Base-by-base conservation (phyloP, 495 filamentous ascomycete genomes). In the Diplogelasinospora grovesii region DNA sequence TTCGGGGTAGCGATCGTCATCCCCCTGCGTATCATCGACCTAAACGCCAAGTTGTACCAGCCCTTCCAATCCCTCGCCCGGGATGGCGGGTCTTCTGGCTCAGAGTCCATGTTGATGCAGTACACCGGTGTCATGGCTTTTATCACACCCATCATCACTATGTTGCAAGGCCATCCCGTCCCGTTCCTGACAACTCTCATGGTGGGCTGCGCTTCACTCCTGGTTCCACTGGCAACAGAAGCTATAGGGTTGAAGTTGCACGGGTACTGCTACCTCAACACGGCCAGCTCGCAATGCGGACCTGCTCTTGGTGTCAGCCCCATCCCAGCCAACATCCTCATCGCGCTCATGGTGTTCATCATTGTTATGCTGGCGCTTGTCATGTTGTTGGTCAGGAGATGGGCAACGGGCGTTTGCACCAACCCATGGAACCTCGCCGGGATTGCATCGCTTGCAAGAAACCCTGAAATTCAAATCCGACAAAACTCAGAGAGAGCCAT, bases 41-140 rank as follows among this genome's bases (percentile, higher is more conserved):
- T 58, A 21, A 63, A 62, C 48, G 56, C 51, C 0, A 65, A 65
- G 44, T 53, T 63, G 8, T 60, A 59, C 30, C 59, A 65, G 35
- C 61, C 61, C n/a, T 65, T 60, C 50, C 59, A 59, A 18, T 41
- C 51, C 2, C 51, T 65, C 3, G 43, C 57, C 5, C 18, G 13
- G 3, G 29, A 32, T 10, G 46, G 45, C 24, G 56, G 54, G 16
- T 41, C 36, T 1, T 21, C 29, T 1, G 54, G 47, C 1, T 20
- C 44, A 3, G 43, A 55, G 15, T 52, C 59, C 1, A 37, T 65
- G 9, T 53, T 49, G 19, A 48, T 56, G 33, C 44, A 57, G 32
- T 56, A 61, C 49, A 46, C 47, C 2, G 61, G 59, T 7, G 11
- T 56, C 15, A 38, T 41, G 33, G 42, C 36, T 1, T 52, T 60